Percentiles rank a stretch among this genome's conserved stretches.
phyloP scores from a whole-genome alignment of 305 asterid species.

The Solanum hybrid region DNA sequence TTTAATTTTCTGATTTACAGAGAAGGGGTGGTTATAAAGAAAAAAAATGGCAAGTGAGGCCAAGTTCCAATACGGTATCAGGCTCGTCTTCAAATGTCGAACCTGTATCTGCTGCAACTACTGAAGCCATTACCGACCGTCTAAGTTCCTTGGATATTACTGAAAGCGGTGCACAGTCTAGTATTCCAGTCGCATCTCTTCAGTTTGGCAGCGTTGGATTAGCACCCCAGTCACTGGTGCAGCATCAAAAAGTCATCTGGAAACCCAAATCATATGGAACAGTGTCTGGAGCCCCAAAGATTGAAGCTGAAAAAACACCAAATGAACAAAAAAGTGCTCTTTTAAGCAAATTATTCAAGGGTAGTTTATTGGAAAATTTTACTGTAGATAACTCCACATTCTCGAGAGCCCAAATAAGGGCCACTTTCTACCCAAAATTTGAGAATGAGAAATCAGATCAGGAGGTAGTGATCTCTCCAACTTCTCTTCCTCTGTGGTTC shows the following conservation, averaged over 20 bases:
- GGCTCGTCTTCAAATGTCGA: slow-evolving; percentile 25
- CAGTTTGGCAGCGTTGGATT: slow-evolving; percentile 39
- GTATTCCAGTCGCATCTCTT: slow-evolving; percentile 22
- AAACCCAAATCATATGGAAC: slow-evolving; percentile 66
- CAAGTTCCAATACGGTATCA: slow-evolving; percentile 16
- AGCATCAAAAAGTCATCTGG: slow-evolving; percentile 43
- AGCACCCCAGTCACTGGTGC: slow-evolving; percentile 24
- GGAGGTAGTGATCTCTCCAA: slow-evolving; percentile 47
- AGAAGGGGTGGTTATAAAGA: slow-evolving; percentile 32
- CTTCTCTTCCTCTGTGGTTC: slow-evolving; percentile 8
- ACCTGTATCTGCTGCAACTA: slow-evolving; percentile 25
- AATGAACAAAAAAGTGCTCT: slow-evolving; percentile 27
- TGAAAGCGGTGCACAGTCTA: slow-evolving; percentile 34
- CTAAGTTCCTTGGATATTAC: slow-evolving; percentile 35
- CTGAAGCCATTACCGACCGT: slow-evolving; percentile 32
- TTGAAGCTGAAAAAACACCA: slow-evolving; percentile 28
- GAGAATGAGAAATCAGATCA: slow-evolving; percentile 97
- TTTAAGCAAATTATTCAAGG: slow-evolving; percentile 46
- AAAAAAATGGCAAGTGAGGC: slow-evolving; percentile 43
- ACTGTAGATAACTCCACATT: slow-evolving; percentile 66
- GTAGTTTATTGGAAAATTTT: slow-evolving; percentile 53
- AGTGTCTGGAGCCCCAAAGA: slow-evolving; percentile 26
- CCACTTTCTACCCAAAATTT: slow-evolving; percentile 95
- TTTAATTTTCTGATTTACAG: slow-evolving; percentile 29
- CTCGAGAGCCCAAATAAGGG: slow-evolving; percentile 69